Evolutionary conservation across 2,329 filamentous ascomycete species (phyloP), one percentile per base, ranked within the genome.

Genomic region (Fusarium buharicum): DNA sequence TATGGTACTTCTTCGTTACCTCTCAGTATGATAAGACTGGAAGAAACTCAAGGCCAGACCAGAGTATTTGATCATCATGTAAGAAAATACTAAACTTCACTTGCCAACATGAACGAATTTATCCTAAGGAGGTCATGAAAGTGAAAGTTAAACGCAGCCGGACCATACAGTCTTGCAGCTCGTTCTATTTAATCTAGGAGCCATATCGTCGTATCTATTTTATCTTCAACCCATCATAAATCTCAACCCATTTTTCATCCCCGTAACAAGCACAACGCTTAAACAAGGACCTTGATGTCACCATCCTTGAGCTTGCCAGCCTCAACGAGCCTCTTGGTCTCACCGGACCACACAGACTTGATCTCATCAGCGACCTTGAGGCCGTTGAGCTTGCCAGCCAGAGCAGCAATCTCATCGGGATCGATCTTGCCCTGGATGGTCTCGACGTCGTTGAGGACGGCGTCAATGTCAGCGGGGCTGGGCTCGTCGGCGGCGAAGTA

Each of bases 221-320:
- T 65, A 52, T 65, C 62, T 66, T 59, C 31, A 40, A 34, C 48
- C 55, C 56, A 38, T 66, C 61, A 61, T 69, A 31, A 50, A 59
- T 49, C 52, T 22, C 37, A 36, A 46, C 39, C 28, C 28, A 44
- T 59, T 39, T 27, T 14, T 24, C 31, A 48, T 34, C 40, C 16
- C 36, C 34, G 49, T 36, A 20, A 16, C 31, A 20, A 33, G 48
- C 17, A 13, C 27, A 18, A 39, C 52, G 14, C 34, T 63, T 75
- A 82, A 50, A 69, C 76, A 62, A 92, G 74, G 17, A 80, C 80
- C 84, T 95, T 96, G 69, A 86, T 80, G 63, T 97, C 94, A 37
- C 87, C 89, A 17, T 90, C 90, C 83, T 94, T 93, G 56, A 95
- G 79, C 85, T 96, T 97, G 67, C 93, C 93, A 66, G 89, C 91